Conservation (phyloP, 768 basidiomycete species). For the Termitomyces sp. region DNA sequence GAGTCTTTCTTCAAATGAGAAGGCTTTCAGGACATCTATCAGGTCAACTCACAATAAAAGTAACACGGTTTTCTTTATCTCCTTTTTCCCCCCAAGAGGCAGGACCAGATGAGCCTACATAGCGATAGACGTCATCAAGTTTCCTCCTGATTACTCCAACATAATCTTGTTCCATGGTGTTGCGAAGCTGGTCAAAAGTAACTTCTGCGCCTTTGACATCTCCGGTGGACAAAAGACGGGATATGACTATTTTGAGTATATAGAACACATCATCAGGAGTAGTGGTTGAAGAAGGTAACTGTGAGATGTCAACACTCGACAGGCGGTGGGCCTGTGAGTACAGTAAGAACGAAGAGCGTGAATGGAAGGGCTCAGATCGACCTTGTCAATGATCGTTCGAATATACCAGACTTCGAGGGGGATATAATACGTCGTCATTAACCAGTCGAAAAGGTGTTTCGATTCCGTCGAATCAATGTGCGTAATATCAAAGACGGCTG, state of each 20-base stretch:
- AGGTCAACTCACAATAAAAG: conserved; percentile 70
- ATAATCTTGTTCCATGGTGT: conserved; percentile 81
- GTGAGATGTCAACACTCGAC: conserved; percentile 66
- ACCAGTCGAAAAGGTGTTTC: conserved; percentile 54
- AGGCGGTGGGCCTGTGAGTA: conserved; percentile 75
- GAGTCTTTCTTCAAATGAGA: conserved; percentile 45
- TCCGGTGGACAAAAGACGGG: conserved; percentile 75
- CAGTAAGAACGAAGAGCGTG: background rate
- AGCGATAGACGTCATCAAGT: conserved; percentile 84
- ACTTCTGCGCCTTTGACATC: conserved; percentile 52
- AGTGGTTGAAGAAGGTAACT: conserved; percentile 62
- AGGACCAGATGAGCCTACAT: conserved; percentile 33
- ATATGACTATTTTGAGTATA: conserved; percentile 81
- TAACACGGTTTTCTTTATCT: conserved; percentile 73
- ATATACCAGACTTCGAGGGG: conserved; percentile 94
- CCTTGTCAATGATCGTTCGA: conserved; percentile 84
- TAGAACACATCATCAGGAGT: conserved; percentile 95
- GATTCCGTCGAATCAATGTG: conserved; percentile 48
- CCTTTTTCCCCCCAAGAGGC: conserved; percentile 62
- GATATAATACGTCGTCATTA: conserved; percentile 72
- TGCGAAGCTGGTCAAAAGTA: conserved; percentile 58
- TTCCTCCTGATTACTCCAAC: conserved; percentile 75
- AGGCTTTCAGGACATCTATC: background rate
- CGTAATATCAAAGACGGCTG: conserved; percentile 13
- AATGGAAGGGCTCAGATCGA: conserved; percentile 18